Base-by-base conservation (phyloP, 345 rosid species). In the Salix udensis region DNA sequence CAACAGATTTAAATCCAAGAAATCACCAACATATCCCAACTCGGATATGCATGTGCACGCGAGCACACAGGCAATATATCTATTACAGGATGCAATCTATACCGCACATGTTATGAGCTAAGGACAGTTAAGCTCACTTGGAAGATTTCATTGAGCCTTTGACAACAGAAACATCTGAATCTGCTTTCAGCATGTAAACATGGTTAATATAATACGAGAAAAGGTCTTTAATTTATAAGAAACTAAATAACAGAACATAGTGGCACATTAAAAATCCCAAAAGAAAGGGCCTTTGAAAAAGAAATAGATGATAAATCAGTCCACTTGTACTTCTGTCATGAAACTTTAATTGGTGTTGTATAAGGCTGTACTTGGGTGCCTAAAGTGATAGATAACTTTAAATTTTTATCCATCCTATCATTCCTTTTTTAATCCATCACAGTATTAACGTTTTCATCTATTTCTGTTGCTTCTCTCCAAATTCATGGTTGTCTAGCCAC, bases 81-180 rank as follows among this genome's bases (percentile, higher is more conserved):
- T 58, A 58, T 58, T 58, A 58, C 64, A 58, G 15, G 11, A 58
- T 10, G 28, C 64, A n/a, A 58, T 58, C 5, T 58, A 58, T 68
- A 42, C 28, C 42, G 9, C 28, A 39, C 61, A 46, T 28, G 37
- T 39, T 36, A 61, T 46, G 69, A 72, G 62, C 74, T 69, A 46
- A 79, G 67, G 68, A 67, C 24, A 48, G 73, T 36, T 74, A 50
- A 24, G 3, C 87, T 76, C 81, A 88, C 94, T 50, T 79, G 79
- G 81, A 53, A 76, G 74, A 71, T 62, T 65, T 80, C 16, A 62
- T 83, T 62, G 85, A 74, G 83, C 68, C 50, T 76, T 82, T 74
- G 73, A 21, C 81, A 79, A 61, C 48, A 15, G 76, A 81, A 76
- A 66, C 66, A 36, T 78, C 88, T 34, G 70, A 39, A 74, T 69